Percentiles rank a stretch among this genome's conserved stretches.
These are phyloP conservation scores for Cladophialophora psammophila DNA, from an alignment of 2,329 filamentous ascomycete genomes.

Conservation along the genomic window DNA sequence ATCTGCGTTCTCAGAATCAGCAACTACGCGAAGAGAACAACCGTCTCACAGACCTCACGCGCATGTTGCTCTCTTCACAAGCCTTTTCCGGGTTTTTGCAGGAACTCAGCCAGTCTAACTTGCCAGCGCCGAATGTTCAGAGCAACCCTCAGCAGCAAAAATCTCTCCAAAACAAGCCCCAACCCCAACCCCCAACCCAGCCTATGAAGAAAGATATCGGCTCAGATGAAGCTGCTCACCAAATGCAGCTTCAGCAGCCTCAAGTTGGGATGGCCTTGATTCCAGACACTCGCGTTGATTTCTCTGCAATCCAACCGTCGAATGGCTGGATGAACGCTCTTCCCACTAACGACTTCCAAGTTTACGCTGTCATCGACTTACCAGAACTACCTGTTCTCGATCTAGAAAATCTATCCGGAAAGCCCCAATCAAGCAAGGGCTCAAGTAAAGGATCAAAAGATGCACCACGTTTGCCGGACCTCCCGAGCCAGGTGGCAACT, in stretches of 20 bases:
- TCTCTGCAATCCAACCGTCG: slow-evolving; percentile 70
- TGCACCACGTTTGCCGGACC: slow-evolving; percentile 29
- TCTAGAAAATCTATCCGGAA: slow-evolving; percentile 71
- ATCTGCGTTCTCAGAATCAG: slow-evolving; percentile 80
- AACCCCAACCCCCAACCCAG: slow-evolving; percentile 52
- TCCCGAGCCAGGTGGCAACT: slow-evolving; percentile 37
- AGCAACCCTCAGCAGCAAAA: slow-evolving; percentile 48
- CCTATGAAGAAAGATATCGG: slow-evolving; percentile 69
- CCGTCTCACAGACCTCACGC: slow-evolving; percentile 77
- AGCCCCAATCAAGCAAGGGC: slow-evolving; percentile 52
- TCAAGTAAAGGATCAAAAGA: slow-evolving; percentile 25
- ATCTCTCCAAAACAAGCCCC: slow-evolving; percentile 49
- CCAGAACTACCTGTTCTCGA: slow-evolving; percentile 70
- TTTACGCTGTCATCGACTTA: slow-evolving; percentile 75
- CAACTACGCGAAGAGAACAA: slow-evolving; percentile 85
- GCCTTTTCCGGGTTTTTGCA: slow-evolving; percentile 84
- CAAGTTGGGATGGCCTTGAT: slow-evolving; percentile 81
- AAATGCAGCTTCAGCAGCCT: slow-evolving; percentile 65
- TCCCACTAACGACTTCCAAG: slow-evolving; percentile 54
- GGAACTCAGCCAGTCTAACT: slow-evolving; percentile 68
- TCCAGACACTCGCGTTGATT: slow-evolving; percentile 78
- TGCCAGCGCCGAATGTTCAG: slow-evolving; percentile 50
- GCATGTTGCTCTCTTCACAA: slow-evolving; percentile 79
- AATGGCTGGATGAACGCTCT: slow-evolving; percentile 59
- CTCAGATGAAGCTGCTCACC: slow-evolving; percentile 61